A percentile compares a stretch with the other conserved stretches of the same genome.
phyloP scores from a whole-genome alignment of 2,329 filamentous ascomycete genomes.

The Colletotrichum godetiae region DNA sequence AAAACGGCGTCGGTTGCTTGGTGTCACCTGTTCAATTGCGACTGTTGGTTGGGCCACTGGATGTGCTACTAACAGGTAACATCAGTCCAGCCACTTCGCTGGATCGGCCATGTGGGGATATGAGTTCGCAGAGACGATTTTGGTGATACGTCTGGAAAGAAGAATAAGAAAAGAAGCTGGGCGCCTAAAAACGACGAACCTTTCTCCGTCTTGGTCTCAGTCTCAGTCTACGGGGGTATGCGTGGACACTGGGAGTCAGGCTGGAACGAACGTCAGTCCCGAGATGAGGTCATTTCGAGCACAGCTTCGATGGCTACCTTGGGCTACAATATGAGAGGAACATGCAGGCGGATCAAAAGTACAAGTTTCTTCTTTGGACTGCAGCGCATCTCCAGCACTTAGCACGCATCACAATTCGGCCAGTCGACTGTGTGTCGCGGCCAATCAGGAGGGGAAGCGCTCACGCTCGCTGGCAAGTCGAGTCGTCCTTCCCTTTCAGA shows the following conservation, averaged over 20 bases:
- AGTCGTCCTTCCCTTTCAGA: slow-evolving; percentile 4
- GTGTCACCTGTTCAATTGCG: background rate
- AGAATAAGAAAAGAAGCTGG: slow-evolving; percentile 12
- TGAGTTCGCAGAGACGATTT: background rate
- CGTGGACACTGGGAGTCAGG: background rate
- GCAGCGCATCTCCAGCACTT: slow-evolving; percentile 2
- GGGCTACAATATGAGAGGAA: background rate
- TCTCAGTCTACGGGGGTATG: background rate
- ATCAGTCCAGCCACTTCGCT: background rate
- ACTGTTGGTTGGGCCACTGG: background rate
- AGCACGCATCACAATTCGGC: background rate
- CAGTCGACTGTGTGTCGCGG: background rate
- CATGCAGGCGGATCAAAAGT: background rate
- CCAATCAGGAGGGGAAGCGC: background rate
- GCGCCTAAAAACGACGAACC: slow-evolving; percentile 3
- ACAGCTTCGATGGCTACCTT: background rate
- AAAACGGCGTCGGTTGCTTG: background rate
- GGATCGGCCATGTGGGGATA: slow-evolving; percentile 1
- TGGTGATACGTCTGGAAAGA: background rate
- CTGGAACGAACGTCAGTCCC: background rate
- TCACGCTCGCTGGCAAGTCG: slow-evolving; percentile 2
- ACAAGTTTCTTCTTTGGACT: slow-evolving; percentile 17
- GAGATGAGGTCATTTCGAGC: background rate
- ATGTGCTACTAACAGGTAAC: background rate
- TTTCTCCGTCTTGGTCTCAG: background rate